Evolutionary conservation across 768 basidiomycete genomes (phyloP), one percentile per base, ranked within the genome.

Genomic region (Sarcodon sp.): DNA sequence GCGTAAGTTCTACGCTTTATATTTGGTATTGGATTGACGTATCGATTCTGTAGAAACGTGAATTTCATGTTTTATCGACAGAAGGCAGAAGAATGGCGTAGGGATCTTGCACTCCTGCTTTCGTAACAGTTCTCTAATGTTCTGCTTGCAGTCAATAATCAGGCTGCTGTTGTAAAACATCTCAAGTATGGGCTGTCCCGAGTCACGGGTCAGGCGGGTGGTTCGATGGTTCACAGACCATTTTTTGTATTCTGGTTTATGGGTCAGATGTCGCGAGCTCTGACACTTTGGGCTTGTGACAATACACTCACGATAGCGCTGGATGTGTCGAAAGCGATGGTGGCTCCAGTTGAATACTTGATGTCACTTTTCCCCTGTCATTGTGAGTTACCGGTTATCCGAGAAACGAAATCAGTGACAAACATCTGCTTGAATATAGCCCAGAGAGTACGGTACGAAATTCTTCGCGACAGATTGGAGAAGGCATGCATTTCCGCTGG

Each of bases 171-270:
- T 13, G 77, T 77, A 27, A 70, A 76, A 47, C 73, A 76, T 33
- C 69, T 79, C 31, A 76, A 82, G 68, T 61, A 65, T 34, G 80
- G 77, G 7, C 64, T 85, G 39, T 70, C 74, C 47, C 70, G 72
- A 2, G 70, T 84, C 52, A 83, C 83, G 7, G 80, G 79, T 3
- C 58, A 64, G 43, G 57, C 58, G 16, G 55, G 62, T 16, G 71
- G 76, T 50, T 59, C 69, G 33, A 61, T 86, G 18, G 65, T 75
- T 3, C 66, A 72, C 12, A 65, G 82, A 48, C 83, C 83, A 8
- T 81, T 80, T 58, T 81, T 77, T 57, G 68, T 77, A 18, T 82
- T 82, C 59, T 85, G 81, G 82, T 83, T 86, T 57, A 80, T 83
- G 79, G 71, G 72, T 16, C 80, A 84, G 61, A 72, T 85, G 47